Evolutionary conservation across 1,284 basidiomycete genomes (phyloP), one percentile per base, ranked within the genome.

Genomic region (Neolentinus lepideus): DNA sequence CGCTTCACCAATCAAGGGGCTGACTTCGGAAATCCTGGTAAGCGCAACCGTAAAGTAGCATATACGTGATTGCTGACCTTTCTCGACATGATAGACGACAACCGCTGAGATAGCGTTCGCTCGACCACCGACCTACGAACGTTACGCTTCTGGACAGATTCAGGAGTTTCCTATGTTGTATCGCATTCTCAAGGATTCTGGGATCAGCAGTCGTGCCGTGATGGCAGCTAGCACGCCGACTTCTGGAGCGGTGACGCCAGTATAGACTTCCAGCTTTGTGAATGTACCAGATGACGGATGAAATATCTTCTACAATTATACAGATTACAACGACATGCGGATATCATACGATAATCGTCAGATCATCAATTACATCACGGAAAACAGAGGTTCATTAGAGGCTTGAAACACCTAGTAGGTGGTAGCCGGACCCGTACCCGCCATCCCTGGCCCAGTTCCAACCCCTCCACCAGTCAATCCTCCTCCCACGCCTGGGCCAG

Each of bases 11-110:
- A 78, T 94, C 60, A 91, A 91, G 65, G 92, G 92, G 0, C 70
- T 94, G 1, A 93, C 90, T 0, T 77, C 90, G 0, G 90, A 94
- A 60, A 87, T 94, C 16, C 70, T 92, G 54, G 88, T 92, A 62
- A 61, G 83, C 57, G 25, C 12, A 1, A 22, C 46, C 21, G 14
- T 2, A n/a, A 10, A n/a, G 2, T 21, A 16, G n/a, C 14, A 54
- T 35, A n/a, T 55, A 1, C 54, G 36, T 54, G 27, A 36, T 12
- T 16, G 25, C 51, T 25, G 16, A 29, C 16, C 9, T 24, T 9
- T 26, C 19, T 2, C 36, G 4, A n/a, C 1, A 16, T 25, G 33
- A 33, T 22, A 90, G 80, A 88, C 90, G 51, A 70, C 73, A 53
- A 74, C 77, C 0, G 84, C 85, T 0, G 68, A 78, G 33, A 71